Base-by-base conservation (phyloP, 1,139 yeast genomes). In the Hansenula sp. region DNA sequence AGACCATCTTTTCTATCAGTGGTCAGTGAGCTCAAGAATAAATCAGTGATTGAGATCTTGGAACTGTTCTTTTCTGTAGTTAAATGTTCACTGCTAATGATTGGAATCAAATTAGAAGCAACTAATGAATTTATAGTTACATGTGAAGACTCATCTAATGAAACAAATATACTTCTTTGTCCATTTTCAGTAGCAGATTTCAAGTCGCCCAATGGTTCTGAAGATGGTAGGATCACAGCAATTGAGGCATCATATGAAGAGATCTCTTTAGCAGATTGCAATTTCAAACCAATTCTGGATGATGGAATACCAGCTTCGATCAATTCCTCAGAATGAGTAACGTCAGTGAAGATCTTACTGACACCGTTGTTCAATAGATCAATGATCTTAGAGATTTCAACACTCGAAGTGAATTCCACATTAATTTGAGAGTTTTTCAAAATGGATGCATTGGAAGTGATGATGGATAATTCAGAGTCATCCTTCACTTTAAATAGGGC, bases 1-100 rank as follows among this genome's bases (percentile, higher is more conserved):
- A 93, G 75, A 0, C 91, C 93, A 62, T 93, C 99, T 8, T 76
- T 70, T 58, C 99, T 81, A 63, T 93, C 99, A 2, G 96, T 84
- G 28, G 73, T 73, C 51, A 89, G 69, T 1, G 80, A 69, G 16
- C 78, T 66, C n/a, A 78, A 61, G 46, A 88, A 67, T 28, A 80
- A 59, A 21, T 75, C 71, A 6, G 80, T 74, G 34, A 85, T 61
- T 7, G 81, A 71, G 33, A 77, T 59, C 49, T 68, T 66, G 12
- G 53, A 56, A 4, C 46, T 36, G 13, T 51, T 46, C 12, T 49
- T 36, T 12, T 48, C 73, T 15, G 70, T 65, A 19, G 86, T 69
- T 49, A 84, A 68, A 28, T 61, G 49, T 0, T 56, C 55, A 4
- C 73, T 59, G 0, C 66, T 51, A 25, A 83, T 62, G 35, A 84